A percentile compares a stretch with the other conserved stretches of the same genome.
Conservation (phyloP, 2,329 filamentous ascomycete species). For the Talaromyces albobiverticillius region DNA sequence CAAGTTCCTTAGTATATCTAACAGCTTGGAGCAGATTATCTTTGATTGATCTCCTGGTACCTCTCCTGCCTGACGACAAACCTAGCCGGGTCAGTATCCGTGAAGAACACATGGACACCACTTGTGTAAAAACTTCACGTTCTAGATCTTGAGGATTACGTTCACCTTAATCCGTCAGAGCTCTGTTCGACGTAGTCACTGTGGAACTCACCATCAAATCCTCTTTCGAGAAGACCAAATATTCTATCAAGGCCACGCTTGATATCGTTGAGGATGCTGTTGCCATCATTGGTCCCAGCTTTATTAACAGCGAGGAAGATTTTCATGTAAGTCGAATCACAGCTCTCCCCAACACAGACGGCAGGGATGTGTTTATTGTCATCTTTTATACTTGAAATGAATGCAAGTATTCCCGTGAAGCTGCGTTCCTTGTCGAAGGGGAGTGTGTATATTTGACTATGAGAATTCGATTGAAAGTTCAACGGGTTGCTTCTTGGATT, state of each 20-base stretch:
- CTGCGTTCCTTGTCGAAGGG: constrained; percentile 31
- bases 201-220: not conserved
- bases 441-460: no score
- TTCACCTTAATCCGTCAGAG: not conserved
- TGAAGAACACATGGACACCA: constrained; percentile 31
- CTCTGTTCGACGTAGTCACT: not conserved
- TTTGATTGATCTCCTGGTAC: no score
- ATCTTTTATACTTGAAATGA: constrained; percentile 30
- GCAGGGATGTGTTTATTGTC: constrained; percentile 33
- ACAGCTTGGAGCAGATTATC: not conserved
- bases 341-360: constrained; percentile 30
- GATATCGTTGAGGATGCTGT: constrained; percentile 18
- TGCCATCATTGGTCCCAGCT: constrained; percentile 15
- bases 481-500: not conserved
- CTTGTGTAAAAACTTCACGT: constrained; percentile 21
- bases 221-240: not conserved
- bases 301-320: constrained; percentile 35
- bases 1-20: not conserved
- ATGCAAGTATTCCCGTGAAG: constrained; percentile 30
- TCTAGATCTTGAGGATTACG: not conserved
- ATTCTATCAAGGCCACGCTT: not conserved
- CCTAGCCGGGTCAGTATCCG: constrained; percentile 29
- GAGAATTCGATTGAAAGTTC: not conserved
- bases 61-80: constrained; percentile 15
- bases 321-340: constrained; percentile 18